A percentile compares a stretch with the other conserved stretches of the same genome.
phyloP scores from a whole-genome alignment of 805 yeast species.

The Zygoascus biomembranicola region DNA sequence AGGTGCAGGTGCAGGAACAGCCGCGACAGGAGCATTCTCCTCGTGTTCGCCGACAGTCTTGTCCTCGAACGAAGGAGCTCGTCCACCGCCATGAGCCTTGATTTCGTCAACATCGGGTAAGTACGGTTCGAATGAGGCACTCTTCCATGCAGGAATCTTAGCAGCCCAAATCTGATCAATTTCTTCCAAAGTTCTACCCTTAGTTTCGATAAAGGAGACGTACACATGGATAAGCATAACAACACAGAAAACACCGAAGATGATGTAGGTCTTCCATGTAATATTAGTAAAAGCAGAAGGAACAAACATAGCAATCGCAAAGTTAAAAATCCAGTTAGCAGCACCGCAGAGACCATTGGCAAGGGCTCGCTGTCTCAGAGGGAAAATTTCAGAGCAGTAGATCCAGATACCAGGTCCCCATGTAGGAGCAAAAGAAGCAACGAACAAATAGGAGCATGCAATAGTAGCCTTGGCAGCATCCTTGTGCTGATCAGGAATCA shows the following conservation, averaged over 20 bases:
- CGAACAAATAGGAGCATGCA: constrained; percentile 48
- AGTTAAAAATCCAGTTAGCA: constrained; percentile 32
- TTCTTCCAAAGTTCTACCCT: constrained; percentile 32
- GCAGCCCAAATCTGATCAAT: constrained; percentile 38
- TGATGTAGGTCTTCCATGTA: constrained; percentile 51
- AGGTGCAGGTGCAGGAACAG: background rate
- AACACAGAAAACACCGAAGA: constrained; percentile 48
- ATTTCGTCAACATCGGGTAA: constrained; percentile 18
- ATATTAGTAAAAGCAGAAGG: constrained; percentile 49
- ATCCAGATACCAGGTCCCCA: constrained; percentile 58
- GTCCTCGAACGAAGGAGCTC: constrained; percentile 21
- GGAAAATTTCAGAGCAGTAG: constrained; percentile 46
- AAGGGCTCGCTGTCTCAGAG: constrained; percentile 45
- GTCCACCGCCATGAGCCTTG: constrained; percentile 20
- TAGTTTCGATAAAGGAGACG: constrained; percentile 20
- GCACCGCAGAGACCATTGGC: constrained; percentile 45
- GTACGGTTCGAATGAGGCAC: constrained; percentile 58
- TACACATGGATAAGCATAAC: constrained; percentile 38
- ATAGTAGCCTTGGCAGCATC: constrained; percentile 42
- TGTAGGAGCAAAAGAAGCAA: constrained; percentile 70
- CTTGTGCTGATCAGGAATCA: constrained; percentile 24
- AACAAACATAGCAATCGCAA: constrained; percentile 47
- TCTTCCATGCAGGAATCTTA: constrained; percentile 69
- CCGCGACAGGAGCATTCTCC: constrained; percentile 2
- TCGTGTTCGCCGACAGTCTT: constrained; percentile 10